phyloP scores from a whole-genome alignment of 2,329 filamentous ascomycete species.

The Exophiala oligosperma region DNA sequence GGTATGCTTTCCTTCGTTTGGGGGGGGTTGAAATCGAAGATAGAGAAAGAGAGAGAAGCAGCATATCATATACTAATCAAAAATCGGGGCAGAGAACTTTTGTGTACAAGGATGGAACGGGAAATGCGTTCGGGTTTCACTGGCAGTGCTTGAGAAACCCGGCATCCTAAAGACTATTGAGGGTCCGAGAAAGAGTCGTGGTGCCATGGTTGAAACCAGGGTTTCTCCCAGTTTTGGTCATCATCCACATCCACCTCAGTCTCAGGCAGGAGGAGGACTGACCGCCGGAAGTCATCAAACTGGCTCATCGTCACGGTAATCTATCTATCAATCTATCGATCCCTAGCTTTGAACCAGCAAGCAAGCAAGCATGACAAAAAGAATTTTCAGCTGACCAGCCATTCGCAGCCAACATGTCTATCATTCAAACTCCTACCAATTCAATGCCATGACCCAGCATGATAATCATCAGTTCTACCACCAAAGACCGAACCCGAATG shows the following conservation, averaged over 20 bases:
- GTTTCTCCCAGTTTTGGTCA: not conserved
- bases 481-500: not conserved
- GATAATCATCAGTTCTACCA: not conserved
- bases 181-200: slow-evolving; percentile 16
- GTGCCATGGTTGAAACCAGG: slow-evolving; percentile 1
- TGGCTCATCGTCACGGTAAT: not conserved
- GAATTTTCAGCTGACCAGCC: not conserved
- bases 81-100: slow-evolving; percentile 12
- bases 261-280: not conserved
- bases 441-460: not conserved
- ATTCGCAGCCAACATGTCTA: not conserved
- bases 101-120: slow-evolving; percentile 22
- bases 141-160: slow-evolving; percentile 19
- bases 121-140: slow-evolving; percentile 16
- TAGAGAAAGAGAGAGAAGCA: no score
- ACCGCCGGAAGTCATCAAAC: not conserved
- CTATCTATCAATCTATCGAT: no score
- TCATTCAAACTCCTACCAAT: not conserved
- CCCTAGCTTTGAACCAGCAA: no score
- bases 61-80: not conserved
- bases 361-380: not conserved
- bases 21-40: no score
- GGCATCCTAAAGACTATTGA: slow-evolving; percentile 17
- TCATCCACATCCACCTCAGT: not conserved
- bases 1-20: slow-evolving; percentile 7